Conservation (phyloP, 148 eudicot genomes). For the Beta vulgaris region DNA sequence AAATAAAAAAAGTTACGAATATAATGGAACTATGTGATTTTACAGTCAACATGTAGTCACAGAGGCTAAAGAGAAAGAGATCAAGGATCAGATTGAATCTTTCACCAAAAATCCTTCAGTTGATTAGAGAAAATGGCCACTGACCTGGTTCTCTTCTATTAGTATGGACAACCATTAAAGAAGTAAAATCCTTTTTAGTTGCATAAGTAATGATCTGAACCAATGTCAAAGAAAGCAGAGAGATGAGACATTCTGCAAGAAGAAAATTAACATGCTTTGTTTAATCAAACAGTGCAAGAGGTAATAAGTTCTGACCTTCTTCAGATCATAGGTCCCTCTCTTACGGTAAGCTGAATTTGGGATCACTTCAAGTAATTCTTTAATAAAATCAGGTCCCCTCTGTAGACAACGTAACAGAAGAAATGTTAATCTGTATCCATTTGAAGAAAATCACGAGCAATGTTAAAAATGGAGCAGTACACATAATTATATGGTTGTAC, state of each 20-base stretch:
- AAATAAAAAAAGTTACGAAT: neutral
- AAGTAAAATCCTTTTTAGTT: constrained; percentile 74
- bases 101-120: neutral
- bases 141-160: constrained; percentile 93
- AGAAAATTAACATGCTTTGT: neutral
- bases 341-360: constrained; percentile 81
- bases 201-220: constrained; percentile 81
- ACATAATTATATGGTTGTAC: neutral
- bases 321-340: constrained; percentile 93
- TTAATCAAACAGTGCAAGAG: neutral
- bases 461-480: neutral
- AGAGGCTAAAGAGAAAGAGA: neutral
- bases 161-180: constrained; percentile 83
- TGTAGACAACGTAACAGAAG: constrained; percentile 28
- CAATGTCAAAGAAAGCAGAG: neutral
- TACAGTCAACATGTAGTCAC: neutral
- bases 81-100: neutral
- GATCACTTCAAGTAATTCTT: constrained; percentile 65
- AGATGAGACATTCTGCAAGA: neutral
- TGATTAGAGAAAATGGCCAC: neutral
- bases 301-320: constrained; percentile 44
- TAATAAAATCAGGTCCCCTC: constrained; percentile 90
- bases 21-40: neutral
- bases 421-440: neutral
- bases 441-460: neutral